These are phyloP conservation scores for Dioscorea cayenensis DNA, from an alignment of 116 monocot genomes.

Conservation along the genomic window DNA sequence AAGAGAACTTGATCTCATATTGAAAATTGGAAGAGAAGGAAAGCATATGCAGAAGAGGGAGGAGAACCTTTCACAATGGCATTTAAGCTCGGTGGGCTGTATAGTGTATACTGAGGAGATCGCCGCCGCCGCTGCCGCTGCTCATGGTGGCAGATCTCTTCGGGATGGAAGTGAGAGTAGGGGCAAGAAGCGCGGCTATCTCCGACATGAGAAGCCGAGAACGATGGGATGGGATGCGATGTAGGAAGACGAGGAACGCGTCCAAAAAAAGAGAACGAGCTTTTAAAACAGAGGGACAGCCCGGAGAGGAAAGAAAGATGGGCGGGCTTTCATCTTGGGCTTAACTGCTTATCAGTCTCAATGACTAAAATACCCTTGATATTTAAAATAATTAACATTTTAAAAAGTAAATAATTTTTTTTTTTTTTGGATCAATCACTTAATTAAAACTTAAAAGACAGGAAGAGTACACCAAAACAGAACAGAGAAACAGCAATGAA, in stretches of 20 bases:
- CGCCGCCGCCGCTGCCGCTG: slow-evolving; percentile 16
- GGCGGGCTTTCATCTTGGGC: not conserved
- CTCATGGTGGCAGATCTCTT: slow-evolving; percentile 20
- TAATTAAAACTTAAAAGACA: too few species aligned
- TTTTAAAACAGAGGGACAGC: not conserved
- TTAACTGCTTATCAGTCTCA: not conserved
- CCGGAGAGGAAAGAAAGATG: not conserved
- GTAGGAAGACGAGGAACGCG: not conserved
- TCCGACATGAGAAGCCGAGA: not conserved
- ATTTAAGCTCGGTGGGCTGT: slow-evolving; percentile 48
- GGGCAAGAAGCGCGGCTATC: not conserved
- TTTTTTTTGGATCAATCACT: too few species aligned
- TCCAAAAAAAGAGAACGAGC: not conserved
- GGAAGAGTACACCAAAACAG: too few species aligned
- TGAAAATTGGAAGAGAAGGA: not conserved
- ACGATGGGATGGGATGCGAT: not conserved
- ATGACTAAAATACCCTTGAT: not conserved
- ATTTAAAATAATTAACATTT: too few species aligned
- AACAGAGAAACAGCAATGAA: too few species aligned
- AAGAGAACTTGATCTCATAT: not conserved
- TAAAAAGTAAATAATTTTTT: too few species aligned
- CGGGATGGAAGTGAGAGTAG: not conserved
- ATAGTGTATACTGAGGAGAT: slow-evolving; percentile 39
- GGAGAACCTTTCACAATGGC: slow-evolving; percentile 28
- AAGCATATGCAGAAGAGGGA: not conserved